Percentiles rank a stretch among this genome's conserved stretches.
These are phyloP conservation scores for Dalbergia cochinchinensis DNA, from an alignment of 306 rosid genomes.

Conservation along the genomic window DNA sequence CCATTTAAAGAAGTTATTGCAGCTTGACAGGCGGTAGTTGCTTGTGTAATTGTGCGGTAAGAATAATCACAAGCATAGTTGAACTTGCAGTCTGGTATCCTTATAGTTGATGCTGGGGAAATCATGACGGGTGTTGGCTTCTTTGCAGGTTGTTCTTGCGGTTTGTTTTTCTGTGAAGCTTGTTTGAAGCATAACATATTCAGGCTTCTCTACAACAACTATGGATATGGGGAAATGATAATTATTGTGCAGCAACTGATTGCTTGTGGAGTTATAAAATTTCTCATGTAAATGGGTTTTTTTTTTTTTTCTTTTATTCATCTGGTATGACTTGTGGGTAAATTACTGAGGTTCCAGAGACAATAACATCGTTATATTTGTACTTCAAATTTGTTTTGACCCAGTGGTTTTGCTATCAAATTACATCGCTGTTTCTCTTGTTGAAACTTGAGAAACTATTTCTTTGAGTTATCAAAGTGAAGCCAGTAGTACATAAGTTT, in stretches of 20 bases:
- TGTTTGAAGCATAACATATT: constrained; percentile 56
- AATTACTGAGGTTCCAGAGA: constrained; percentile 3
- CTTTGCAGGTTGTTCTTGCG: constrained; percentile 65
- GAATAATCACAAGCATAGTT: constrained; percentile 6
- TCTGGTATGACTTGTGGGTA: constrained; percentile 43
- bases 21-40: constrained; percentile 71
- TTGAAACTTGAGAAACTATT: constrained; percentile 19
- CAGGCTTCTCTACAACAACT: constrained; percentile 57
- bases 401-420: constrained; percentile 15
- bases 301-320: constrained; percentile 20
- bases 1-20: constrained; percentile 61
- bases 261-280: constrained; percentile 41
- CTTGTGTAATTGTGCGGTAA: constrained; percentile 66
- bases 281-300: constrained; percentile 45
- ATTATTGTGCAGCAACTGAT: constrained; percentile 55
- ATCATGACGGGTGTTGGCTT: constrained; percentile 16
- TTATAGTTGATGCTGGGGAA: constrained; percentile 9
- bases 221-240: constrained; percentile 41
- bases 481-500: background rate
- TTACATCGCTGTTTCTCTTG: background rate
- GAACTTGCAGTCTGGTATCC: background rate
- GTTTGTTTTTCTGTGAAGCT: constrained; percentile 62
- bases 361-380: background rate
- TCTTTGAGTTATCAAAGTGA: background rate
- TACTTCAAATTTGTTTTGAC: constrained; percentile 3